phyloP scores from a whole-genome alignment of 1,284 basidiomycete genomes.

The Sporisorium reilianum region DNA sequence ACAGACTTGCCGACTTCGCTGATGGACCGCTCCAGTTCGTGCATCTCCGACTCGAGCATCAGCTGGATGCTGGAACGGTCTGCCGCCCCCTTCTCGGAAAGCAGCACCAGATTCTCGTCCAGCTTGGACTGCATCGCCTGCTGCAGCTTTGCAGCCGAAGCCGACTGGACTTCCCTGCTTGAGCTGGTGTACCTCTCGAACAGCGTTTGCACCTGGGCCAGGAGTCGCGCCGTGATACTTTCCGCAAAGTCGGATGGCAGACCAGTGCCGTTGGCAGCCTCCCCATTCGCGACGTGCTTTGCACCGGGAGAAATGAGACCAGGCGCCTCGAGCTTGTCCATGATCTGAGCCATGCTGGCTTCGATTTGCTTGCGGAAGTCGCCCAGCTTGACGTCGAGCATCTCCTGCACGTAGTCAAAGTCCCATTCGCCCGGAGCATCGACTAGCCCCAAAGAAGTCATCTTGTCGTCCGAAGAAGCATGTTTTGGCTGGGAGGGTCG shows the following conservation, averaged over 20 bases:
- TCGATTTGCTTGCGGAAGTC: slow-evolving; percentile 49
- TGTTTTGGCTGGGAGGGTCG: slow-evolving; percentile 9
- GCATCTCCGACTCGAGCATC: slow-evolving; percentile 31
- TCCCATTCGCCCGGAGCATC: slow-evolving; percentile 55
- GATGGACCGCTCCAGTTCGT: slow-evolving; percentile 25
- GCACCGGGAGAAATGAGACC: background rate
- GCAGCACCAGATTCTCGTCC: slow-evolving; percentile 43
- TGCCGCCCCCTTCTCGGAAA: slow-evolving; percentile 37
- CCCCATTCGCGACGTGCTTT: background rate
- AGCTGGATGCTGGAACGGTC: slow-evolving; percentile 41
- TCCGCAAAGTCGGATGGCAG: slow-evolving; percentile 16
- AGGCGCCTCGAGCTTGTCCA: slow-evolving; percentile 28
- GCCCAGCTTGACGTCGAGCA: slow-evolving; percentile 50
- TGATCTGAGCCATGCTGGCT: slow-evolving; percentile 28
- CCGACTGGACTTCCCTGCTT: slow-evolving; percentile 7
- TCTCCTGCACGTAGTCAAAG: slow-evolving; percentile 61
- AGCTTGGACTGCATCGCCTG: slow-evolving; percentile 33
- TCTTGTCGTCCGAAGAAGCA: slow-evolving; percentile 22
- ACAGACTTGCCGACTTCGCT: slow-evolving; percentile 18
- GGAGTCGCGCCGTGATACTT: slow-evolving; percentile 17
- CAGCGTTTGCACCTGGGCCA: slow-evolving; percentile 9
- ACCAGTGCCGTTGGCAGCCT: background rate
- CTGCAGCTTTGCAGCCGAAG: slow-evolving; percentile 16
- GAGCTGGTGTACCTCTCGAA: slow-evolving; percentile 15
- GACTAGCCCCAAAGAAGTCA: slow-evolving; percentile 16